phyloP scores from a whole-genome alignment of 495 filamentous ascomycete species.

The Xylaria cubensis region DNA sequence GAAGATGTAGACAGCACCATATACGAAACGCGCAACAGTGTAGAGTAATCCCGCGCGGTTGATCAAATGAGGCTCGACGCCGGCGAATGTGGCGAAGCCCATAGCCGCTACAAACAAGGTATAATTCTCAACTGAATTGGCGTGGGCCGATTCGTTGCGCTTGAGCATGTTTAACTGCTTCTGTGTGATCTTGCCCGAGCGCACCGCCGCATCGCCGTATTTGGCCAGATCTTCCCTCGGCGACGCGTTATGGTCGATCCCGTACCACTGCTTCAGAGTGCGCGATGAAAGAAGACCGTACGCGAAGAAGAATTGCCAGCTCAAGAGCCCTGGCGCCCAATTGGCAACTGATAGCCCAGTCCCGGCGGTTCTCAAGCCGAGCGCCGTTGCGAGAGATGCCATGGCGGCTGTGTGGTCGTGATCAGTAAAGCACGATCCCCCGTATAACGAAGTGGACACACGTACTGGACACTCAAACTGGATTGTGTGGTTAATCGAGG shows the following conservation, averaged over 20 bases:
- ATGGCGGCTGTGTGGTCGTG: slow-evolving; percentile 17
- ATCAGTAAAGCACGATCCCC: not conserved
- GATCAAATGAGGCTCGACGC: slow-evolving; percentile 46
- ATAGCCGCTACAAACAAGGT: slow-evolving; percentile 53
- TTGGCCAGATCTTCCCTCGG: slow-evolving; percentile 55
- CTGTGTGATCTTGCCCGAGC: slow-evolving; percentile 56
- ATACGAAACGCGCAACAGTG: slow-evolving; percentile 49
- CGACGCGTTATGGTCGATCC: slow-evolving; percentile 57
- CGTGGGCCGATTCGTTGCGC: slow-evolving; percentile 55
- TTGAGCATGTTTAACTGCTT: slow-evolving; percentile 52
- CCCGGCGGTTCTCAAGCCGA: slow-evolving; percentile 26
- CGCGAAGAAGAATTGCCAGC: slow-evolving; percentile 56
- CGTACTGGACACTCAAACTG: not conserved
- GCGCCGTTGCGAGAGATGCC: slow-evolving; percentile 26
- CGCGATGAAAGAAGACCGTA: slow-evolving; percentile 54
- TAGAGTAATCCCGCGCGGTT: slow-evolving; percentile 55
- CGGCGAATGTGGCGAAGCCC: slow-evolving; percentile 41
- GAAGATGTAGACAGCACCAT: slow-evolving; percentile 48
- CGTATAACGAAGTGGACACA: too few species aligned
- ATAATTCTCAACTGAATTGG: slow-evolving; percentile 57
- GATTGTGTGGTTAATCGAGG: not conserved
- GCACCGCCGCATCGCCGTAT: slow-evolving; percentile 54
- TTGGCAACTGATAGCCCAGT: slow-evolving; percentile 34
- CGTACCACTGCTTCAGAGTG: slow-evolving; percentile 47
- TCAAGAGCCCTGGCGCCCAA: slow-evolving; percentile 48